Evolutionary conservation across 208 protist species (phyloP).

Genomic region (Acanthamoeba healyi): DNA sequence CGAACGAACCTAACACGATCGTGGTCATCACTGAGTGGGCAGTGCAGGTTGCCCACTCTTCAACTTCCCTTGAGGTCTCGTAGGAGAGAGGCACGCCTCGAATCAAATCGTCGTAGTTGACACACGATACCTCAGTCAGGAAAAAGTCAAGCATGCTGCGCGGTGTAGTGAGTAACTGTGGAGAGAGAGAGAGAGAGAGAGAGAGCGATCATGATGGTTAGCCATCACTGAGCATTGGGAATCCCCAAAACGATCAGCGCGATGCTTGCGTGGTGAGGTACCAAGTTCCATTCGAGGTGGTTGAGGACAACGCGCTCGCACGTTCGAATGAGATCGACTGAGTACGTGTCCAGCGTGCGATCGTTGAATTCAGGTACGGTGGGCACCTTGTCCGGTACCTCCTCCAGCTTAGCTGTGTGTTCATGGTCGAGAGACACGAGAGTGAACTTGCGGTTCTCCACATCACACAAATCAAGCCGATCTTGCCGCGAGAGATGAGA

Average conservation of each 20-base stretch:
- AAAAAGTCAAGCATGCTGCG: slow-evolving; percentile 63
- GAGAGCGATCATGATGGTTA: background rate
- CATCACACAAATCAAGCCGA: background rate
- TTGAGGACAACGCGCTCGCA: slow-evolving; percentile 54
- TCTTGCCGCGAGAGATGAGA: background rate
- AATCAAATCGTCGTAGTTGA: slow-evolving; percentile 56
- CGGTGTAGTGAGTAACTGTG: background rate
- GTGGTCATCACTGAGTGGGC: slow-evolving; percentile 42
- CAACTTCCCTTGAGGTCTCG: background rate
- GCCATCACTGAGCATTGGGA: background rate
- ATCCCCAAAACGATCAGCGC: too few relatives aligned
- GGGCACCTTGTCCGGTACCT: slow-evolving; percentile 55
- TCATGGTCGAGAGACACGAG: background rate
- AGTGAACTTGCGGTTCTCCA: background rate
- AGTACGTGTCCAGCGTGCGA: slow-evolving; percentile 33
- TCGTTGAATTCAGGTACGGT: slow-evolving; percentile 58
- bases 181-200: background rate
- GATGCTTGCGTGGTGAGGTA: background rate
- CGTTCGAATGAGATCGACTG: slow-evolving; percentile 22
- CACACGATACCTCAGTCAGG: slow-evolving; percentile 1
- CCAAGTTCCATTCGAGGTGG: slow-evolving; percentile 48
- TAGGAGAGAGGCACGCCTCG: slow-evolving; percentile 33
- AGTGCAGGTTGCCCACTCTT: slow-evolving; percentile 3
- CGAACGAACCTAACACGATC: slow-evolving; percentile 44
- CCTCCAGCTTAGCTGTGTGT: background rate